Base-by-base conservation (phyloP, 2,329 filamentous ascomycete species). In the Setomelanomma holmii region DNA sequence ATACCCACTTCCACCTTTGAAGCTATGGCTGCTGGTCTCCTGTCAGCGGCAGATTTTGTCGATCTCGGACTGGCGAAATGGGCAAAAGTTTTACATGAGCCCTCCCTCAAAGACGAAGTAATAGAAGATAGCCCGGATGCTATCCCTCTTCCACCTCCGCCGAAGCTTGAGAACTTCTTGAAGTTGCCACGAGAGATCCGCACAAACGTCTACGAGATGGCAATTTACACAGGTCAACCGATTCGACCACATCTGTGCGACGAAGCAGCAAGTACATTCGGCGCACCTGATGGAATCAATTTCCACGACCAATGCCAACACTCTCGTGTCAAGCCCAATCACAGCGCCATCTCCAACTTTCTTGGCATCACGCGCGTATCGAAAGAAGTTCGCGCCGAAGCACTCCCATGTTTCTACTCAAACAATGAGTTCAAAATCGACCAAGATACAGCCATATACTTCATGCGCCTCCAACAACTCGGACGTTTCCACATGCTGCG, bases 401-500 rank as follows among this genome's bases (percentile, higher is more conserved):
- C 58, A 1, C 45, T 65, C 1, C 49, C 52, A 5, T 47, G 62
- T 30, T 69, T 66, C 56, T 67, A 67, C 40, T 50, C 51, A 2
- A 35, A 40, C 1, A 69, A 69, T 34, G 60, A 51, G 5, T 67
- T 67, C 46, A 16, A n/a, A 8, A 45, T 49, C 17, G 44, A 44
- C 19, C 14, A 16, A 8, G 64, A 69, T 20, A 59, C 57, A 0
- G 38, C 52, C 14, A 60, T 58, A 3, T 68, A 66, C 47, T 60
- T 68, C 30, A 49, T 51, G 16, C 54, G 49, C 8, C 53, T 68
- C 3, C 20, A 49, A n/a, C 44, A 61, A 11, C 45, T 63, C 3
- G 52, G 47, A 6, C 62, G 63, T 14, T 60, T 68, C 50, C 46
- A 58, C 24, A 53, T 63, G 58, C 51, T 67, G 3, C 58, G 59